Base-by-base conservation (phyloP, 129 eudicot species). In the Sambucus nigra region DNA sequence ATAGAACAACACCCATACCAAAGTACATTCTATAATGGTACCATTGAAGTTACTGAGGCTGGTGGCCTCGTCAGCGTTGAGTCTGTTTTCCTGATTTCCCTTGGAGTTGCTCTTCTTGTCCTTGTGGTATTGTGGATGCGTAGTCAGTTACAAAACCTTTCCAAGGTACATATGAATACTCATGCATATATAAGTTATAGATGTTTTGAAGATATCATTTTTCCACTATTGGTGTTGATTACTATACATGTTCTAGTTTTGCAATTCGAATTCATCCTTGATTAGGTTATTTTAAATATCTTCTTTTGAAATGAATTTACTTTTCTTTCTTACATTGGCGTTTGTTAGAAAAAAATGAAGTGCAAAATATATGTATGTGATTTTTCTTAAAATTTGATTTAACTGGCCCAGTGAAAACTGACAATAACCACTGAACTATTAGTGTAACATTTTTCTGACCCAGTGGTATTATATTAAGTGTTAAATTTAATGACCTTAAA, bases 11-110 rank as follows among this genome's bases (percentile, higher is more conserved):
- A 62, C 10, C 86, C 95, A 14, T 82, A 91, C 71, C 98, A 91
- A 41, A 91, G 71, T 57, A 72, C 88, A 29, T 91, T 91, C 65
- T 91, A 78, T 63, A 91, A 85, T 62, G 98, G 94, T 24, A 91
- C 98, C 27, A 79, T 91, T 71, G 95, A 91, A 70, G 98, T 91
- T 54, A 68, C 64, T 48, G 98, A 91, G 72, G 77, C 89, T 24
- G 85, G 98, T 42, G 98, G 89, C 32, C 60, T 65, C 55, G 38
- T 91, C 58, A 91, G 95, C 61, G 83, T 82, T 56, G 95, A 91
- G 76, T 76, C 98, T 4, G 89, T 91, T 26, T 91, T 85, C 80
- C 58, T 91, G 55, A 70, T 82, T 61, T 79, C 75, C 47, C 95
- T 91, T 47, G 95, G 80, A 26, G 49, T 85, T 39, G 82, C 83